Conservation (phyloP, 2,329 filamentous ascomycete genomes). For the Nothophaeocryptopus gaeumannii region DNA sequence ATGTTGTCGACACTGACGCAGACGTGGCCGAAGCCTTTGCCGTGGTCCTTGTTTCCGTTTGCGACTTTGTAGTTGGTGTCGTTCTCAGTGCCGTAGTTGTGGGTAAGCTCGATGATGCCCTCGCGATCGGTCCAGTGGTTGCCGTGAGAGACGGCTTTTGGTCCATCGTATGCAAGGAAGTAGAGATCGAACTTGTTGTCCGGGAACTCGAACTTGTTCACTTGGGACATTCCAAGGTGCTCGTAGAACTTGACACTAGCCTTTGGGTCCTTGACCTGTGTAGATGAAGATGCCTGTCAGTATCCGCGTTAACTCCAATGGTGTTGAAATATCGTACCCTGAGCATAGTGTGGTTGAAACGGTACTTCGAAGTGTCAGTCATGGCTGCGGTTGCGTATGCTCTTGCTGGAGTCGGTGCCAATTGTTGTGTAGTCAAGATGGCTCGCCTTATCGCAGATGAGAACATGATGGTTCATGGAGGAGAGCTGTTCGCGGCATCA, state of each 20-base stretch:
- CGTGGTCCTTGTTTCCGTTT: constrained; percentile 88
- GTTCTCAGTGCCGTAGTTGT: constrained; percentile 84
- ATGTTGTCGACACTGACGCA: constrained; percentile 69
- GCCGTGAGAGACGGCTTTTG: constrained; percentile 69
- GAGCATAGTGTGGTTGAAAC: constrained; percentile 50
- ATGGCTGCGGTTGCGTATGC: constrained; percentile 43
- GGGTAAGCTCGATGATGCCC: constrained; percentile 78
- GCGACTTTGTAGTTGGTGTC: constrained; percentile 76
- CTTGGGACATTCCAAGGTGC: constrained; percentile 79
- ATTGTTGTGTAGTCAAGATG: constrained; percentile 10
- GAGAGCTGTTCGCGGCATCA: too few species aligned
- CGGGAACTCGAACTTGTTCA: constrained; percentile 77
- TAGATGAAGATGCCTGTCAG: constrained; percentile 60
- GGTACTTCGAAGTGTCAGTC: constrained; percentile 62
- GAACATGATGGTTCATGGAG: constrained; percentile 1
- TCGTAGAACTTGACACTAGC: constrained; percentile 85
- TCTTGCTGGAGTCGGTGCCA: constrained; percentile 1
- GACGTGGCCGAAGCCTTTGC: constrained; percentile 79
- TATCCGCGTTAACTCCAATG: too few species aligned
- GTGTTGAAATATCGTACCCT: too few species aligned
- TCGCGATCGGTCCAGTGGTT: constrained; percentile 72
- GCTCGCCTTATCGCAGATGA: constrained; percentile 11
- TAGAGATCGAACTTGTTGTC: constrained; percentile 93
- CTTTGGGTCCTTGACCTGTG: constrained; percentile 86
- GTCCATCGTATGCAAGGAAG: constrained; percentile 85